These are phyloP conservation scores for Ephemerocybe angulata DNA, from an alignment of 768 basidiomycete species.

Conservation along the genomic window DNA sequence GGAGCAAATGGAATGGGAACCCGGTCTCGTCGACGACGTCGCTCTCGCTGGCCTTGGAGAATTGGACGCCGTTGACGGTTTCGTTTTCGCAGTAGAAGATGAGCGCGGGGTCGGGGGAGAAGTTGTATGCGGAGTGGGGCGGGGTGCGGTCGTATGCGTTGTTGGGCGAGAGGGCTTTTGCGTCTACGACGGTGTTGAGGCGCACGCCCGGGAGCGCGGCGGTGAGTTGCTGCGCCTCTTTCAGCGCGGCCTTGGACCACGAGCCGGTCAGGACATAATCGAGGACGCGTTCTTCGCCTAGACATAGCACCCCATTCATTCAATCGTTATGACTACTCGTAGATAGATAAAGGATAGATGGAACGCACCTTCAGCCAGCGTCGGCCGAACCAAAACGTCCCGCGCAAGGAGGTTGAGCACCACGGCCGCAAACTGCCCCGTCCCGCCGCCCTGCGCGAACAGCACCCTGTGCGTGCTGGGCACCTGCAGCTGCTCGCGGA, in stretches of 20 bases:
- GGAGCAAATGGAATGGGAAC: conserved; percentile 81
- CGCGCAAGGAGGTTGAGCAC: conserved; percentile 89
- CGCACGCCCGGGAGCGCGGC: conserved; percentile 29
- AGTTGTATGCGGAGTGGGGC: conserved; percentile 62
- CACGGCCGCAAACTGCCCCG: conserved; percentile 86
- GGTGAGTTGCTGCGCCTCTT: conserved; percentile 75
- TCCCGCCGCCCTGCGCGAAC: conserved; percentile 94
- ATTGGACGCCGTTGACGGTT: conserved; percentile 94
- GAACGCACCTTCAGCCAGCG: conserved; percentile 31
- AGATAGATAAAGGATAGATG: no score
- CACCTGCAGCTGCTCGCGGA: conserved; percentile 74
- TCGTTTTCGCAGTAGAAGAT: conserved; percentile 99
- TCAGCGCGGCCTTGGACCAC: conserved; percentile 84
- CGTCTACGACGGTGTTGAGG: conserved; percentile 71
- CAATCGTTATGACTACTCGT: no score
- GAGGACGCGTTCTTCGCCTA: conserved; percentile 49
- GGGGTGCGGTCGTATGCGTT: conserved; percentile 82
- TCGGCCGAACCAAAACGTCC: conserved; percentile 72
- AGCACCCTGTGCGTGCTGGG: conserved; percentile 83
- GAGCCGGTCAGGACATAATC: conserved; percentile 93
- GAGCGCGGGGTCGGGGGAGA: conserved; percentile 79
- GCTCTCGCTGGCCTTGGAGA: conserved; percentile 34
- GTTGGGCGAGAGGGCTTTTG: conserved; percentile 59
- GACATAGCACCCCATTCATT: no score
- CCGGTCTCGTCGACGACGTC: conserved; percentile 39